Evolutionary conservation across 2,329 filamentous ascomycete species (phyloP).

Genomic region (Fusarium papillatum): DNA sequence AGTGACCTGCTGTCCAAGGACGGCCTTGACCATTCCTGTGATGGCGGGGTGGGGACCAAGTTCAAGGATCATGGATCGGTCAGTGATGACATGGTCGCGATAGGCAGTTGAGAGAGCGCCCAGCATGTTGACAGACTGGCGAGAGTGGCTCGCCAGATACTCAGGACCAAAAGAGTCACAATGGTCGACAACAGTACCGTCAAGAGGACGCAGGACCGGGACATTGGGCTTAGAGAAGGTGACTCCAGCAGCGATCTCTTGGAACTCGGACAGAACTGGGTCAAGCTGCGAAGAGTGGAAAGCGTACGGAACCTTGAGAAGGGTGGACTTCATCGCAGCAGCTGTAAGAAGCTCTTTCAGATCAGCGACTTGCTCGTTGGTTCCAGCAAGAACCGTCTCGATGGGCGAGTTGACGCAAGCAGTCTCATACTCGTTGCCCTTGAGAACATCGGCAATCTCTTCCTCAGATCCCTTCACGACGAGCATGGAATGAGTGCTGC

Average conservation of each 20-base stretch:
- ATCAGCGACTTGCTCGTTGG: constrained; percentile 15
- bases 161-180: constrained; percentile 13
- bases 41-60: constrained; percentile 38
- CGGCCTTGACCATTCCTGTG: constrained; percentile 33
- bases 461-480: constrained; percentile 43
- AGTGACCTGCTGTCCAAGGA: constrained; percentile 23
- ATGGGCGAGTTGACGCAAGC: constrained; percentile 75
- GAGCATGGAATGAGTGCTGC: constrained; percentile 51
- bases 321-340: constrained; percentile 46
- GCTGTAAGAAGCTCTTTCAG: constrained; percentile 17
- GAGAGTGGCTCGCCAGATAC: constrained; percentile 30
- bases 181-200: constrained; percentile 23
- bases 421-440: constrained; percentile 47
- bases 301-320: constrained; percentile 52
- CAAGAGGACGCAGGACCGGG: constrained; percentile 23
- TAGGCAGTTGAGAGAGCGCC: constrained; percentile 12
- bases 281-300: constrained; percentile 55
- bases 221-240: constrained; percentile 16
- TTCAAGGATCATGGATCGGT: constrained; percentile 29
- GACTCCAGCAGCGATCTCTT: constrained; percentile 35
- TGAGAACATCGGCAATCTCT: constrained; percentile 15
- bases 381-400: constrained; percentile 65
- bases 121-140: constrained; percentile 36
- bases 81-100: constrained; percentile 1
- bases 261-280: constrained; percentile 62